Evolutionary conservation across 179 eudicot genomes (phyloP), one percentile per base, ranked within the genome.

Genomic region (Vitellaria paradoxa): DNA sequence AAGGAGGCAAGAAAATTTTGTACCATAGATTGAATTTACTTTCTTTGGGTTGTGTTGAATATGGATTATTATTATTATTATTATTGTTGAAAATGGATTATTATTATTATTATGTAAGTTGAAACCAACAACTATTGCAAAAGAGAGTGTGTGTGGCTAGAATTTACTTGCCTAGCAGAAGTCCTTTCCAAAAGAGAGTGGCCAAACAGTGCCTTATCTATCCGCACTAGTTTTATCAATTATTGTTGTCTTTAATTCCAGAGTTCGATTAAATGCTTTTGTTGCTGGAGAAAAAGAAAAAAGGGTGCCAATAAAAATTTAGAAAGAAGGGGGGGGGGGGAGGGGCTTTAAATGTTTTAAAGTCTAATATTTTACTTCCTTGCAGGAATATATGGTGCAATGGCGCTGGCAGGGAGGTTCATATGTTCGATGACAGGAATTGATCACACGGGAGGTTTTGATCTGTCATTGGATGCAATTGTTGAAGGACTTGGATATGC

Each of bases 401-500:
- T 96, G 99, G 99, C 91, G 73, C 77, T 96, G 61, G 96, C 93
- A n/a, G 99, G 99, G 73, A 85, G 85, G 56, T 90, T 93, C 78
- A 90, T 96, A 75, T 96, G 99, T 88, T 91, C 96, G 4, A 77
- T 92, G 7, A 72, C 88, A 15, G 99, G 98, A 55, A 83, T 88
- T 52, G 98, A 93, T 81, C 78, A 84, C 88, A 70, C 76, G 8
- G 99, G 98, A 74, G 99, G 98, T 59, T 96, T 90, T 61, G 82
- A 86, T 69, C 86, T 76, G 56, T 87, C 94, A 11, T 79, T 91
- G 37, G 94, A 93, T 86, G 96, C 97, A 57, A 82, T 96, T 75
- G 87, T 96, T n/a, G 77, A 83, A 87, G 99, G 99, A 82, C 88
- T 96, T 67, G 99, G 99, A 84, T 96, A 96, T 86, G 98, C 98